Evolutionary conservation across 768 basidiomycete genomes (phyloP).

Genomic region (Lactarius sanguifluus): DNA sequence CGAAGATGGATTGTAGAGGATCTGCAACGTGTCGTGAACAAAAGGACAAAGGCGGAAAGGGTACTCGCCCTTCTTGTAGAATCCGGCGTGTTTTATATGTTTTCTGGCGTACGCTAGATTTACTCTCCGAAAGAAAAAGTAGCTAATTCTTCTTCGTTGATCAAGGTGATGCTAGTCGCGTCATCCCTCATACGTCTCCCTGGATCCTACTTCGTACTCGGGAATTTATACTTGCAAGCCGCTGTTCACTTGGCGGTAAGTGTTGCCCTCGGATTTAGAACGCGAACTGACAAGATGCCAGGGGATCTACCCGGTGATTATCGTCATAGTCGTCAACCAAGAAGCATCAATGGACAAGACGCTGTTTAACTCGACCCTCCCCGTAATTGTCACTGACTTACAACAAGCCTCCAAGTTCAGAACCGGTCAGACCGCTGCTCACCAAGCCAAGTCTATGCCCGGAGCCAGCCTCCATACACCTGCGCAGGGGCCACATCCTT

Average conservation of each 20-base stretch:
- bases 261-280: not conserved
- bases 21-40: not conserved
- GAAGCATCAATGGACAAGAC: constrained; percentile 5
- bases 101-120: not conserved
- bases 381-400: not conserved
- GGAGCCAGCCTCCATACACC: not conserved
- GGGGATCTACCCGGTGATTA: not conserved
- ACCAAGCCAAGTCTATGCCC: not conserved
- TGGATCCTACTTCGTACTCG: not conserved
- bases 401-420: not conserved
- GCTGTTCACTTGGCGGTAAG: constrained; percentile 2
- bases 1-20: not conserved
- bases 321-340: not conserved
- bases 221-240: not conserved
- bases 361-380: not conserved
- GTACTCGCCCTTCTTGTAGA: not conserved
- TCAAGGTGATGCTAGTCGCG: not conserved
- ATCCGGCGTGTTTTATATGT: constrained; percentile 1
- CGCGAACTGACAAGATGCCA: not conserved
- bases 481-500: not conserved
- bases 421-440: not conserved
- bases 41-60: not conserved
- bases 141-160: not conserved
- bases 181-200: not conserved
- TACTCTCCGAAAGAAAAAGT: not conserved